phyloP scores from a whole-genome alignment of 257 asterid genomes.

The Forsythia suspensa region DNA sequence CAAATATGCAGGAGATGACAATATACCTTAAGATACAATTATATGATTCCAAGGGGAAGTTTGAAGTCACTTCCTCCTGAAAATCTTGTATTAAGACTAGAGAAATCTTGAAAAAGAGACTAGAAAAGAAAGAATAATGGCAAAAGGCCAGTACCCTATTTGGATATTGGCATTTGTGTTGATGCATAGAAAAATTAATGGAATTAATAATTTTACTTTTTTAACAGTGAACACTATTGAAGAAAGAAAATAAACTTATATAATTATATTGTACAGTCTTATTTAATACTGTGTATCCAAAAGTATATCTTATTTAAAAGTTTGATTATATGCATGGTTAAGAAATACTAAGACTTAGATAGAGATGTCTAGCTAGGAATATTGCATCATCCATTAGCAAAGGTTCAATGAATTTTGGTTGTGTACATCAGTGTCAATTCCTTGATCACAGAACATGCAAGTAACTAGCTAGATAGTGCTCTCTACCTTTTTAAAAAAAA shows the following conservation, averaged over 20 bases:
- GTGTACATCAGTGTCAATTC: slow-evolving; percentile 18
- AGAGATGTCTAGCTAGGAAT: not conserved
- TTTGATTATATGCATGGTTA: no score
- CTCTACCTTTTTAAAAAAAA: not conserved
- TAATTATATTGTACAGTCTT: no score
- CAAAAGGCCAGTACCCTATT: not conserved
- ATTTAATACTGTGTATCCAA: no score
- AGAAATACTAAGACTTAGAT: not conserved
- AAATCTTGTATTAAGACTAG: not conserved
- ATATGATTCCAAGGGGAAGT: not conserved
- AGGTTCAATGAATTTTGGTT: slow-evolving; percentile 29
- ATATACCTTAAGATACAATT: slow-evolving; percentile 22
- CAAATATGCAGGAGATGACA: slow-evolving; percentile 49
- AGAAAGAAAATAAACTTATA: no score
- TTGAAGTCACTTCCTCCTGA: not conserved
- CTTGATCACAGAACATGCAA: slow-evolving; percentile 27
- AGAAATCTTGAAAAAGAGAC: not conserved
- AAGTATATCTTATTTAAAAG: no score
- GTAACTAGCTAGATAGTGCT: slow-evolving; percentile 25
- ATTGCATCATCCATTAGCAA: slow-evolving; percentile 14
- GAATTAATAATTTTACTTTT: slow-evolving; percentile 11
- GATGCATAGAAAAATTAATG: slow-evolving; percentile 18
- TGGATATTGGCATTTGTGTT: slow-evolving; percentile 15
- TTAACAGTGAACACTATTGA: not conserved
- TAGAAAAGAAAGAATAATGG: not conserved